phyloP scores from a whole-genome alignment of 257 asterid species.

The Jasminum sambac region DNA sequence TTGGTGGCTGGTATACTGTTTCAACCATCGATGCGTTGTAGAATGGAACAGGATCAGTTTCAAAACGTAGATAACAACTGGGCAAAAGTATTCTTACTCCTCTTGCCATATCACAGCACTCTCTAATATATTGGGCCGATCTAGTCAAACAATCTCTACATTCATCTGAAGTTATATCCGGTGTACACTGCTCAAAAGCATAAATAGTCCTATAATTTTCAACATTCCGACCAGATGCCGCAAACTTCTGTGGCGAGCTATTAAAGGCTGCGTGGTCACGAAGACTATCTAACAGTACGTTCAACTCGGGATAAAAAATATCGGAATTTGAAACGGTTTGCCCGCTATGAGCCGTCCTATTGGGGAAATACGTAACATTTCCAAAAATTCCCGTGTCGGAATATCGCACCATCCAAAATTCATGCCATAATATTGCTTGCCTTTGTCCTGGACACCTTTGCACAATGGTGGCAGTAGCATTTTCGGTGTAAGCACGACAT shows the following conservation, averaged over 20 bases:
- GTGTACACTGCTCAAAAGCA: constrained; percentile 8
- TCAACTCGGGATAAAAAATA: neutral
- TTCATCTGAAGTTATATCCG: neutral
- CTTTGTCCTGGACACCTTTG: constrained; percentile 2
- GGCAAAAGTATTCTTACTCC: constrained; percentile 23
- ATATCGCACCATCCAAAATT: constrained; percentile 3
- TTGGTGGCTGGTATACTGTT: neutral
- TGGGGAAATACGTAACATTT: neutral
- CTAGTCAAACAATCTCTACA: neutral
- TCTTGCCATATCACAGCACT: neutral
- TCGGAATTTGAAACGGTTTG: neutral
- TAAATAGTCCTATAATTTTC: neutral
- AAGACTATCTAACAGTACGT: neutral
- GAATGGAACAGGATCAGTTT: constrained; percentile 11
- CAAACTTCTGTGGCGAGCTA: constrained; percentile 21
- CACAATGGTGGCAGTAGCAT: neutral
- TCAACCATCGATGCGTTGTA: neutral
- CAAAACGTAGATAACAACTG: constrained; percentile 29
- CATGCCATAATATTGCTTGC: neutral
- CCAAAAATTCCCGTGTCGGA: neutral
- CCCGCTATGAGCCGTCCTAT: fast-evolving
- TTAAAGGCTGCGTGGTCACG: constrained; percentile 3
- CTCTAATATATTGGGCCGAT: neutral
- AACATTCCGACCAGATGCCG: constrained; percentile 4
- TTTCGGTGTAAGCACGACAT: neutral